Evolutionary conservation across 1,284 basidiomycete genomes (phyloP).

Genomic region (Ustilago trichophora): DNA sequence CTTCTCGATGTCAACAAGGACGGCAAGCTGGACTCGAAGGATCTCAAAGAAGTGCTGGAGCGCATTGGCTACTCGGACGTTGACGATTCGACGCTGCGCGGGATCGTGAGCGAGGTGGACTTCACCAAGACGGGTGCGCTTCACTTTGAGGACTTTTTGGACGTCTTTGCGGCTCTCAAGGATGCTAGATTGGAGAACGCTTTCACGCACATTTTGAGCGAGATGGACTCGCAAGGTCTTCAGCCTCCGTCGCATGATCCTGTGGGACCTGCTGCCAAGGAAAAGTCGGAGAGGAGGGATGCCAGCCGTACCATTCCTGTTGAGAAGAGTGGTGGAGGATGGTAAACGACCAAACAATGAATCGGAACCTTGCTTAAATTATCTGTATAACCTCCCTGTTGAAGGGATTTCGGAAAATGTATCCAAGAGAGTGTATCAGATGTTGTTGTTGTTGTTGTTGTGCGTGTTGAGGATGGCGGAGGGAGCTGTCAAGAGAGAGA

Average conservation of each 20-base stretch:
- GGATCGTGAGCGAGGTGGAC: conserved; percentile 59
- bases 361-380: too few relatives aligned
- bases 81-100: conserved; percentile 50
- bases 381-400: too few relatives aligned
- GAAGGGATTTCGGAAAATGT: too few relatives aligned
- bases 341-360: too few relatives aligned
- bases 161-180: conserved; percentile 59
- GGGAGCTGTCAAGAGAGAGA: too few relatives aligned
- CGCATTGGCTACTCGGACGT: conserved; percentile 57
- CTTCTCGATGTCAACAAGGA: conserved; percentile 57
- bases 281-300: conserved; percentile 49
- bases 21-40: conserved; percentile 56
- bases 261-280: conserved; percentile 53
- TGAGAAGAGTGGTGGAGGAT: conserved; percentile 60
- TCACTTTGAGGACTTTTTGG: conserved; percentile 61
- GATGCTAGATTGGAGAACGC: conserved; percentile 56
- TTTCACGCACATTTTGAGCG: conserved; percentile 57
- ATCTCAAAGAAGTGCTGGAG: conserved; percentile 56
- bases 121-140: conserved; percentile 53
- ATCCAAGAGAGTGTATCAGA: too few relatives aligned
- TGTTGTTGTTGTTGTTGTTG: too few relatives aligned
- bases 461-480: too few relatives aligned
- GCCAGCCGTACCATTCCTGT: conserved; percentile 58
- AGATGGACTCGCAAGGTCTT: conserved; percentile 49
- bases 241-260: conserved; percentile 43